Evolutionary conservation across 2,329 filamentous ascomycete genomes (phyloP), one percentile per base, ranked within the genome.

Genomic region (Ascochyta rabiei): DNA sequence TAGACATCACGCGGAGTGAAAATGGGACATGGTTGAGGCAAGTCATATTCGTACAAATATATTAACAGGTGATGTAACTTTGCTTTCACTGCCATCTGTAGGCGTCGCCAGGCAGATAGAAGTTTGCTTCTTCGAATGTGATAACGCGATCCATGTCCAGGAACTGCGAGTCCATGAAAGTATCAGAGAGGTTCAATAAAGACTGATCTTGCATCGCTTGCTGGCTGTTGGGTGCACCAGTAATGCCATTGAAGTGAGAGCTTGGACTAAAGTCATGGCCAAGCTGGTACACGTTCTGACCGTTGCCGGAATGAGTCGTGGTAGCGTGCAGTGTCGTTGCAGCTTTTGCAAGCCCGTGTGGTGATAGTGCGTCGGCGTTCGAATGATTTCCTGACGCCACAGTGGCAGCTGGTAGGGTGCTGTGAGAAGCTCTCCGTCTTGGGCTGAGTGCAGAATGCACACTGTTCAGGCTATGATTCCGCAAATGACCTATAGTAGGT

Each of bases 101-200:
- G 4, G 62, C 63, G 56, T 72, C 69, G 2, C 67, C 67, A 4
- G 70, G 70, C 6, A 72, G 41, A 26, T 66, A 66, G 34, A 73
- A 73, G 40, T 72, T 73, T 13, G 68, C 65, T 33, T 73, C 69
- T 34, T 73, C 70, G 46, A 73, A 73, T 2, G 70, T 73, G 16
- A 73, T 73, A 0, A 73, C 70, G 0, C 70, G 64, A 46, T 73
- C 70, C 66, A 73, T 67, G 21, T 66, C 70, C 23, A 71, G 41
- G 31, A 71, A 73, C 16, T 71, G 65, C 9, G 69, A 64, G 28
- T 70, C 69, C 67, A 71, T 71, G 13, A 73, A 66, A 2, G 70
- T 64, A 39, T 72, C 70, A 0, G 67, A 71, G 1, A 73, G 56
- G 28, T 57, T 71, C 5, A 72, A 47, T 3, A 73, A 48, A 7